These are phyloP conservation scores for Oenanthe sinensis DNA, from an alignment of 129 eudicot genomes.

Conservation along the genomic window DNA sequence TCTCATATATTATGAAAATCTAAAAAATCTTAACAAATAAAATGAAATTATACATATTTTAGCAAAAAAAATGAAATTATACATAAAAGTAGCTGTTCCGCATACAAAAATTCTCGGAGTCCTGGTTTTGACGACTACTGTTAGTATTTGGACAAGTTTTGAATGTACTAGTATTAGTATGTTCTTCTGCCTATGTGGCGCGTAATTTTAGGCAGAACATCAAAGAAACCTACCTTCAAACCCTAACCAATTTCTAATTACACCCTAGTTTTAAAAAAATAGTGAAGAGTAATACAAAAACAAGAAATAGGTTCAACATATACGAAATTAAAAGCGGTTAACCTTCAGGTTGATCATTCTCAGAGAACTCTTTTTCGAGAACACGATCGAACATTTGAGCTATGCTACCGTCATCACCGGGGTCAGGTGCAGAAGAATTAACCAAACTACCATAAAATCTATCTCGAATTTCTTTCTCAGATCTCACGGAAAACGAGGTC, in stretches of 20 bases:
- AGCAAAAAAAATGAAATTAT: no score
- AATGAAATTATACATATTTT: neutral
- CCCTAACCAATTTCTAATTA: neutral
- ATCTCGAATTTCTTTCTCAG: conserved; percentile 70
- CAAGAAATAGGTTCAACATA: neutral
- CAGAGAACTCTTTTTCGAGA: conserved; percentile 78
- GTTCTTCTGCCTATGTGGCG: no score
- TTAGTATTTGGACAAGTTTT: no score
- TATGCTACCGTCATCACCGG: conserved; percentile 66
- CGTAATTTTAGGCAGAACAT: no score
- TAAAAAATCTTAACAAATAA: neutral
- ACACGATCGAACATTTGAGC: conserved; percentile 90
- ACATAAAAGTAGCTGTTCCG: neutral
- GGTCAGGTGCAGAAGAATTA: conserved; percentile 60
- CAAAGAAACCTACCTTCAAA: neutral
- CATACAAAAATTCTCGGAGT: no score
- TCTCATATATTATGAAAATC: neutral
- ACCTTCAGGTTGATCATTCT: conserved; percentile 89
- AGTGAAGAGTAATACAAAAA: neutral
- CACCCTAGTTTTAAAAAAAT: neutral
- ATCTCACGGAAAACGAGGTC: conserved; percentile 38
- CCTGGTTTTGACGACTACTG: no score
- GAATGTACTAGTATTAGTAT: no score
- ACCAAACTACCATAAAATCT: conserved; percentile 72
- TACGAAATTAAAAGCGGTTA: neutral